A percentile compares a stretch with the other conserved stretches of the same genome.
Evolutionary conservation across 139 green algal species (phyloP).

Genomic region (Asterochloris erici): DNA sequence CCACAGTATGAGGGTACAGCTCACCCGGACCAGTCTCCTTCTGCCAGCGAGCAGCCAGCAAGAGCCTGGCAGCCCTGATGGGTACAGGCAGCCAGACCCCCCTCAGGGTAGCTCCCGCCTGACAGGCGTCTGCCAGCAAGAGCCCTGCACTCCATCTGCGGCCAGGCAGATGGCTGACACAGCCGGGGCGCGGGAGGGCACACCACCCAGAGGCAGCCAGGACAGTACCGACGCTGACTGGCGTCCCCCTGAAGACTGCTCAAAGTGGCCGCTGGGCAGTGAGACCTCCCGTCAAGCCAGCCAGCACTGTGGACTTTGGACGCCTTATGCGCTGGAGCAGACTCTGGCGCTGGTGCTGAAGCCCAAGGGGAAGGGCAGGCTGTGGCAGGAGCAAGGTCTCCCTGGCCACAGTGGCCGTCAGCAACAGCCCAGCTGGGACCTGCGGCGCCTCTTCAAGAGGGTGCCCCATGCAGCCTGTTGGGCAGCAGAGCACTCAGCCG

Average conservation of each 20-base stretch:
- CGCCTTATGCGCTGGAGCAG: constrained; percentile 28
- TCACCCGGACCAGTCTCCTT: constrained; percentile 10
- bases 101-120: no score
- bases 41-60: background rate
- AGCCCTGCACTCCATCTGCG: no score
- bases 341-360: constrained; percentile 42
- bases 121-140: no score
- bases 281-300: no score
- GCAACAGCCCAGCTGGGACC: constrained; percentile 9
- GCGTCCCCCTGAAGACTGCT: no score
- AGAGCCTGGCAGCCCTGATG: background rate
- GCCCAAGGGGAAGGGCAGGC: background rate
- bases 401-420: background rate
- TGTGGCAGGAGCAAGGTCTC: background rate
- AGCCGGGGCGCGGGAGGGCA: no score
- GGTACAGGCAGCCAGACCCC: no score
- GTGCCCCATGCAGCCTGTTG: constrained; percentile 28
- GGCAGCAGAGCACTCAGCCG: constrained; percentile 28
- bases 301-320: no score
- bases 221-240: no score
- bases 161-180: no score
- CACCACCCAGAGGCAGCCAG: no score
- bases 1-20: constrained; percentile 42
- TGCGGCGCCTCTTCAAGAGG: constrained; percentile 7
- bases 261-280: no score